Conservation (phyloP, 148 eudicot species). For the Euryodendron excelsum region DNA sequence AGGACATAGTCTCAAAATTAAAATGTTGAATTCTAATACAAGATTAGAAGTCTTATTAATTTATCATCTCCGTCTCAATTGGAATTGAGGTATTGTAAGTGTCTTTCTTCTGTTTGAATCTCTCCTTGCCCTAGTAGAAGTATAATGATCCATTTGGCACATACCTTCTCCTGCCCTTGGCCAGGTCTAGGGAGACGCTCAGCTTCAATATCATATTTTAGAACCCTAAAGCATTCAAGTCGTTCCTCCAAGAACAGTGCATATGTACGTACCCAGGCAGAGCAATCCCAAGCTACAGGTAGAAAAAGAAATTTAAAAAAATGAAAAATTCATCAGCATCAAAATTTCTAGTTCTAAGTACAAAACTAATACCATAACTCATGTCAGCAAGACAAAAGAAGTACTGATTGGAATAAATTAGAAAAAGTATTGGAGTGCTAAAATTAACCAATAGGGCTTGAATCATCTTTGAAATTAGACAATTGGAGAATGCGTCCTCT, state of each 20-base stretch:
- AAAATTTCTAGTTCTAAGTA: too few relatives aligned
- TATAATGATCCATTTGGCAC: conserved; percentile 6
- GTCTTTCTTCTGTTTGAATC: neutral
- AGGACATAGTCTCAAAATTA: neutral
- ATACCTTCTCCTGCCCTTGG: conserved; percentile 89
- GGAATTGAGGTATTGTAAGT: too few relatives aligned
- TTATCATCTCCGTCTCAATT: neutral
- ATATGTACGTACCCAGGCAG: conserved; percentile 96
- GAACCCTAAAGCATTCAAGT: conserved; percentile 84
- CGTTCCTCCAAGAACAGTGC: conserved; percentile 93
- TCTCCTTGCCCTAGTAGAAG: neutral
- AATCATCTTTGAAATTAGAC: conserved; percentile 95
- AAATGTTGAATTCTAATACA: neutral
- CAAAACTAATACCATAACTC: neutral
- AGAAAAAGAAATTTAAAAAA: conserved; percentile 1
- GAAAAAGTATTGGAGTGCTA: neutral
- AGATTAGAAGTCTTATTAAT: neutral
- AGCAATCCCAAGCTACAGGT: conserved; percentile 92
- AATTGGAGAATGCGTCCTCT: conserved; percentile 77
- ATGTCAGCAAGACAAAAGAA: neutral
- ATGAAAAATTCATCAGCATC: neutral
- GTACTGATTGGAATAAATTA: neutral
- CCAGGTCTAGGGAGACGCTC: conserved; percentile 90
- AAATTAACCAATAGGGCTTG: conserved; percentile 80
- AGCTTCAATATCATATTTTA: conserved; percentile 95